Conservation (phyloP, 352 stramenopile species). For the Phytophthora vignae region DNA sequence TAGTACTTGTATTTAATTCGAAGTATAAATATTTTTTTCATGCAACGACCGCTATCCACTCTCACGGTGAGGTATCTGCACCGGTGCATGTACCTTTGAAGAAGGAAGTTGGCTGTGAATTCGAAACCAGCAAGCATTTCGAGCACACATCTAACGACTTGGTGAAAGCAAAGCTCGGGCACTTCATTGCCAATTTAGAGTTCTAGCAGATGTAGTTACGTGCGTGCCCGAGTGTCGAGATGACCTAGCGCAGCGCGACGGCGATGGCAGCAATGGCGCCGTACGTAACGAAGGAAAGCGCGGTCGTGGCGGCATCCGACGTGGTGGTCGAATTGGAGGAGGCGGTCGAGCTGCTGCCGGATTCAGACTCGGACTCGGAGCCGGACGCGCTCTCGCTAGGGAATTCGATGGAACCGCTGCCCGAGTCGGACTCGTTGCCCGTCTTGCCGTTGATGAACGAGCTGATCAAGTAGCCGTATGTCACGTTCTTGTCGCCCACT, state of each 20-base stretch:
- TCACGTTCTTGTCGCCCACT: slow-evolving; percentile 44
- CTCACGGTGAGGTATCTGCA: neutral
- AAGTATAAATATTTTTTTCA: slow-evolving; percentile 21
- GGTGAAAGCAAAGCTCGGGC: neutral
- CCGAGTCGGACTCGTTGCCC: slow-evolving; percentile 56
- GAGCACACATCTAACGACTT: too few relatives aligned
- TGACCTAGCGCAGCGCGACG: slow-evolving; percentile 27
- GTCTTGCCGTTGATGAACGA: slow-evolving; percentile 62
- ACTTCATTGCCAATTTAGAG: slow-evolving; percentile 20
- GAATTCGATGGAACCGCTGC: slow-evolving; percentile 25
- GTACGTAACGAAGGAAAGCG: slow-evolving; percentile 26
- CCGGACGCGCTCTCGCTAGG: slow-evolving; percentile 25
- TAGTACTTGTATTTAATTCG: slow-evolving; percentile 11
- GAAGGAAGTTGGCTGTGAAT: too few relatives aligned
- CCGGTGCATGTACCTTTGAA: too few relatives aligned
- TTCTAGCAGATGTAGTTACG: slow-evolving; percentile 15
- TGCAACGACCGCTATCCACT: too few relatives aligned
- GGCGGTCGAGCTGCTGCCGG: neutral
- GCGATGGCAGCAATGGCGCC: slow-evolving; percentile 33
- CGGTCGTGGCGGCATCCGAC: slow-evolving; percentile 7
- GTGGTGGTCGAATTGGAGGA: slow-evolving; percentile 15
- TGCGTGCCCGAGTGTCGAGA: slow-evolving; percentile 1
- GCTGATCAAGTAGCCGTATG: slow-evolving; percentile 57
- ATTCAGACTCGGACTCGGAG: slow-evolving; percentile 22
- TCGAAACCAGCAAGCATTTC: too few relatives aligned